These are phyloP conservation scores for Acanthamoeba triangularis DNA, from an alignment of 208 protist species.

Conservation along the genomic window DNA sequence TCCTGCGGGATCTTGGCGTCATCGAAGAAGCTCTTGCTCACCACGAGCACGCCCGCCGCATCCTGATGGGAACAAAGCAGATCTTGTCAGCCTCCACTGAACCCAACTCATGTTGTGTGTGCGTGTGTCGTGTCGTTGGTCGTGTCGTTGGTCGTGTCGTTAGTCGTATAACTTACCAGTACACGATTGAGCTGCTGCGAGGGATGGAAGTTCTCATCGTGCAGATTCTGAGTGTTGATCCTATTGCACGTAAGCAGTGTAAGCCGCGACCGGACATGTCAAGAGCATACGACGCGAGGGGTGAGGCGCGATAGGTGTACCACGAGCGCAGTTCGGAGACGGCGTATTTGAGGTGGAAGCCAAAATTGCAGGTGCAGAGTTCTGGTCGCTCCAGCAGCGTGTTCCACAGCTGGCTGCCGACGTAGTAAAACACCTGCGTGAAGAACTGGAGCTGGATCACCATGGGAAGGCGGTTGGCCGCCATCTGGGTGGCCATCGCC, in stretches of 20 bases:
- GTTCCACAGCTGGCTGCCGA: slow-evolving; percentile 9
- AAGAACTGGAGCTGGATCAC: slow-evolving; percentile 64
- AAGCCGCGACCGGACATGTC: too few species aligned
- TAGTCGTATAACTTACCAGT: not conserved
- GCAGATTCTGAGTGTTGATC: slow-evolving; percentile 10
- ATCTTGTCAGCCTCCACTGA: not conserved
- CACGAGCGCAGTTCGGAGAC: slow-evolving; percentile 45
- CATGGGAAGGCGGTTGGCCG: not conserved
- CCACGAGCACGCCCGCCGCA: slow-evolving; percentile 25
- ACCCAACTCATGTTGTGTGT: not conserved
- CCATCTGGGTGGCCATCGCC: slow-evolving; percentile 5
- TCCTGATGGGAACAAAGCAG: not conserved
- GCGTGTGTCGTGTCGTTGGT: not conserved
- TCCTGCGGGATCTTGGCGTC: slow-evolving; percentile 50
- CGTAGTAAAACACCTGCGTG: slow-evolving; percentile 43
- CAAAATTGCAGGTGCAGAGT: slow-evolving; percentile 49
- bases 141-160: too few species aligned
- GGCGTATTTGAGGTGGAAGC: slow-evolving; percentile 61
- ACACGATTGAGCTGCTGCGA: slow-evolving; percentile 32
- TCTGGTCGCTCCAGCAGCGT: slow-evolving; percentile 34
- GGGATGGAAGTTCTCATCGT: slow-evolving; percentile 13
- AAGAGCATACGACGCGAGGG: too few species aligned
- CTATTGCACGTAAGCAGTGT: not conserved
- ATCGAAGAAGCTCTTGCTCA: slow-evolving; percentile 67
- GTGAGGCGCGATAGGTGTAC: not conserved